Conservation (phyloP, 495 filamentous ascomycete species). For the Glarea lozoyensis region DNA sequence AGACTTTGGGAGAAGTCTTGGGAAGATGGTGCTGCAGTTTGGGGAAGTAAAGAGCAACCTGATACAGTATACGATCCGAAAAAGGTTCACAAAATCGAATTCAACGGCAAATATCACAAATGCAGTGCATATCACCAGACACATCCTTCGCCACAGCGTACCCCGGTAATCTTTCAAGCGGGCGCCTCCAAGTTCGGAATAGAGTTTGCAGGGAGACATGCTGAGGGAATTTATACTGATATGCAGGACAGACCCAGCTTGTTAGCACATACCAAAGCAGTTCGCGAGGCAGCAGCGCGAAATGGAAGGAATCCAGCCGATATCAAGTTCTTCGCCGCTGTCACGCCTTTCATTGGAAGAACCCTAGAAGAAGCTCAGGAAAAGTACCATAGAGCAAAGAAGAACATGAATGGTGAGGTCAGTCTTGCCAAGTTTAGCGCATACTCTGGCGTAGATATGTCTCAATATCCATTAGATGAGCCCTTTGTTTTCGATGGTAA, state of each 20-base stretch:
- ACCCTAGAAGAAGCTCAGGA: constrained; percentile 46
- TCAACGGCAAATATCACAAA: constrained; percentile 35
- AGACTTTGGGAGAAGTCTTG: constrained; percentile 51
- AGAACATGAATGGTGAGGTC: constrained; percentile 41
- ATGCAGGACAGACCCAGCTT: constrained; percentile 51
- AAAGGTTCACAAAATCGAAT: constrained; percentile 48
- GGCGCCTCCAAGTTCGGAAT: constrained; percentile 50
- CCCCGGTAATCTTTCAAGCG: constrained; percentile 55
- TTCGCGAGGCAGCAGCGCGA: constrained; percentile 39
- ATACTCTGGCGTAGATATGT: constrained; percentile 55
- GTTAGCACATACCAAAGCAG: constrained; percentile 38
- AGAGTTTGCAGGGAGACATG: constrained; percentile 49
- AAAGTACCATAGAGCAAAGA: constrained; percentile 41
- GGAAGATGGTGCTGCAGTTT: constrained; percentile 41
- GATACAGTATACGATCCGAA: constrained; percentile 45
- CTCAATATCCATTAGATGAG: constrained; percentile 42
- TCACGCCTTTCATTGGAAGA: constrained; percentile 46
- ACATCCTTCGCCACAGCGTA: constrained; percentile 55
- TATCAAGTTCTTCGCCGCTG: constrained; percentile 50
- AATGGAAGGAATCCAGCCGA: constrained; percentile 42
- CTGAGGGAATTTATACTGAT: too few species aligned
- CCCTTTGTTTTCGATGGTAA: neutral
- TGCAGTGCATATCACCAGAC: constrained; percentile 40
- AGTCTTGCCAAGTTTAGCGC: constrained; percentile 49
- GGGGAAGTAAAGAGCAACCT: constrained; percentile 36